These are phyloP conservation scores for Sarcodon aspratus DNA, from an alignment of 768 basidiomycete species.

Conservation along the genomic window DNA sequence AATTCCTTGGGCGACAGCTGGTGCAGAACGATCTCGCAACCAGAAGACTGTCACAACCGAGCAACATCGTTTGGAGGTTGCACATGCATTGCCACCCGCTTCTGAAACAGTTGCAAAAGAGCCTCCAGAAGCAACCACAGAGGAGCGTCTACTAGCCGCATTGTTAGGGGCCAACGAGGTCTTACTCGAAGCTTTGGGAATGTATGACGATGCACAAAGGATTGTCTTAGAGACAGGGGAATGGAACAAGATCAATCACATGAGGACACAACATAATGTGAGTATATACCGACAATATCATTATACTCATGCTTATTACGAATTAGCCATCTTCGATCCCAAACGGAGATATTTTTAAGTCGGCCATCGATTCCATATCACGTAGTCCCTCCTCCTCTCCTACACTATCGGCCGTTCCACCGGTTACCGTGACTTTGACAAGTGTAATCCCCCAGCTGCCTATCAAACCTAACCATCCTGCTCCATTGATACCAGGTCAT, in stretches of 20 bases:
- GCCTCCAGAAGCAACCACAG: constrained; percentile 41
- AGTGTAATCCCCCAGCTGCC: too few species aligned
- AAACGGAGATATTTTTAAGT: not conserved
- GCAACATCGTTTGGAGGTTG: constrained; percentile 5
- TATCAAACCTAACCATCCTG: too few species aligned
- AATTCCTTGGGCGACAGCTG: constrained; percentile 84
- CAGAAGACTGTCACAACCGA: constrained; percentile 5
- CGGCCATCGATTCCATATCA: not conserved
- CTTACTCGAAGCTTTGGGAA: constrained; percentile 52
- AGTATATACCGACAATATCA: not conserved
- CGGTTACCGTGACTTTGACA: too few species aligned
- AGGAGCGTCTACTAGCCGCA: constrained; percentile 65
- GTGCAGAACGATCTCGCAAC: constrained; percentile 59
- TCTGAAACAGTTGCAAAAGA: constrained; percentile 10
- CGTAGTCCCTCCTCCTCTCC: not conserved
- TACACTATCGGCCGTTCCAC: constrained; percentile 5
- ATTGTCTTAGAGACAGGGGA: constrained; percentile 52
- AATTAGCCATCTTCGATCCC: too few species aligned
- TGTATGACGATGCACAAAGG: constrained; percentile 70
- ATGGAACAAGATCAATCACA: constrained; percentile 36
- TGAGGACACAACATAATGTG: not conserved
- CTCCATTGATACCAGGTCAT: constrained; percentile 6
- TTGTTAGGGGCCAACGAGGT: constrained; percentile 67
- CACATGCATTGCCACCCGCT: not conserved
- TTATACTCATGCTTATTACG: too few species aligned